Percentiles rank a stretch among this genome's conserved stretches.
These are phyloP conservation scores for Oryza punctata DNA, from an alignment of 176 grass and related monocot species.

Conservation along the genomic window DNA sequence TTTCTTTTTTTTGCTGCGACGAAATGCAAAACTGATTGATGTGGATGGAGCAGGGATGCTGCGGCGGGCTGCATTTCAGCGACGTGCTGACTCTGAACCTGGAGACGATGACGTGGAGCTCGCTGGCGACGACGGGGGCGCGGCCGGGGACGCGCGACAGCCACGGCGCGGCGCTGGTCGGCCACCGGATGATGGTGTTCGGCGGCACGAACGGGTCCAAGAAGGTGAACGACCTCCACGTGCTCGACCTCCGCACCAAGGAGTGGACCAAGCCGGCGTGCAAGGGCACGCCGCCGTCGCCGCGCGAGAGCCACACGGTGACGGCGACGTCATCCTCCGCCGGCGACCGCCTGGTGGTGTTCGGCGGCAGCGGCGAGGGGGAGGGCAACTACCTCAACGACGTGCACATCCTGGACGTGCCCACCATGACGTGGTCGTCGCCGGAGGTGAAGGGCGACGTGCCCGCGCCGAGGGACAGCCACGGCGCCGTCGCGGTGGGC, in stretches of 20 bases:
- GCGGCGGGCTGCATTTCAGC: slow-evolving; percentile 91
- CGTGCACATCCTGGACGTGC: slow-evolving; percentile 74
- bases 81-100: slow-evolving; percentile 83
- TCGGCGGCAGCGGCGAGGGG: slow-evolving; percentile 91
- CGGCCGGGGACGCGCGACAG: slow-evolving; percentile 89
- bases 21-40: background rate
- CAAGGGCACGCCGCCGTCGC: slow-evolving; percentile 67
- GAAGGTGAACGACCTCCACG: slow-evolving; percentile 91
- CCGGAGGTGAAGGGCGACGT: slow-evolving; percentile 62
- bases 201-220: slow-evolving; percentile 84
- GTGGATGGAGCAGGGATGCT: slow-evolving; percentile 67
- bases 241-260: slow-evolving; percentile 72
- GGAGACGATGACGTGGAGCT: slow-evolving; percentile 86
- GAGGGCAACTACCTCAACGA: slow-evolving; percentile 96
- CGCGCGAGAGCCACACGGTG: slow-evolving; percentile 84
- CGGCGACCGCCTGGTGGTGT: slow-evolving; percentile 66
- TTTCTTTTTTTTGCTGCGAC: background rate
- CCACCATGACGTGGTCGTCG: slow-evolving; percentile 77
- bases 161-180: slow-evolving; percentile 63
- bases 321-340: slow-evolving; percentile 41
- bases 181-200: slow-evolving; percentile 88
- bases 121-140: slow-evolving; percentile 68
- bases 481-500: slow-evolving; percentile 66
- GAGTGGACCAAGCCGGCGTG: slow-evolving; percentile 76
- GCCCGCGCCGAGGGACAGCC: slow-evolving; percentile 89